A percentile compares a stretch with the other conserved stretches of the same genome.
These are phyloP conservation scores for Aechmea fasciata DNA, from an alignment of 176 grass and related monocot species.

Conservation along the genomic window DNA sequence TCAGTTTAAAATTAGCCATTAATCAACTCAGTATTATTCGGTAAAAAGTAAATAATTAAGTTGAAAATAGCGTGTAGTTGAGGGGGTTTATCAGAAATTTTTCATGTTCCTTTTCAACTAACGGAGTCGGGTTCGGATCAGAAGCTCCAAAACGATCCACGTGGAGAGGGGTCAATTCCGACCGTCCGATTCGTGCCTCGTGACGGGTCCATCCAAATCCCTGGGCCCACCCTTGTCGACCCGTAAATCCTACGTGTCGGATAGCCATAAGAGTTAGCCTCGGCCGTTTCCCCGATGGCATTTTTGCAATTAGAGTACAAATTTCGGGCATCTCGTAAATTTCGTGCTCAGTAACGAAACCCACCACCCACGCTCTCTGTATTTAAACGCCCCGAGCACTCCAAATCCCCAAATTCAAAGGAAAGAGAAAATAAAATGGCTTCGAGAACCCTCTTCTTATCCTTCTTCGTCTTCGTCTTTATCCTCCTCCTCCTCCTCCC, in stretches of 20 bases:
- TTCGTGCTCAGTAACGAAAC: not conserved
- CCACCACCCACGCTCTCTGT: not conserved
- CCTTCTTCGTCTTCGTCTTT: not conserved
- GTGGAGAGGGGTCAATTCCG: not conserved
- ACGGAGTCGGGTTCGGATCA: too few species aligned
- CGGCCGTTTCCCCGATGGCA: not conserved
- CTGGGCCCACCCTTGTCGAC: not conserved
- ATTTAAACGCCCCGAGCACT: not conserved
- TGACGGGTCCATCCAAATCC: not conserved
- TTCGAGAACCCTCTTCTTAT: not conserved
- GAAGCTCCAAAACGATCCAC: too few species aligned
- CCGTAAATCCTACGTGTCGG: not conserved
- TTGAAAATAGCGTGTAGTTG: too few species aligned
- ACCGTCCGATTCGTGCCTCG: not conserved
- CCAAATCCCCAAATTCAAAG: not conserved
- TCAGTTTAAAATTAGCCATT: too few species aligned
- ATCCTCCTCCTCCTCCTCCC: not conserved
- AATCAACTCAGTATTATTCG: too few species aligned
- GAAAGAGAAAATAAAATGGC: not conserved
- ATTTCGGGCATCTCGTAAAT: too few species aligned
- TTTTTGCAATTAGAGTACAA: too few species aligned
- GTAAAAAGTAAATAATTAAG: too few species aligned
- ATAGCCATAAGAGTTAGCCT: not conserved
- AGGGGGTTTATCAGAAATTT: too few species aligned
- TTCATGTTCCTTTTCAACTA: too few species aligned